phyloP scores from a whole-genome alignment of 768 basidiomycete genomes.

The Xerocomus brunneocitrinus region DNA sequence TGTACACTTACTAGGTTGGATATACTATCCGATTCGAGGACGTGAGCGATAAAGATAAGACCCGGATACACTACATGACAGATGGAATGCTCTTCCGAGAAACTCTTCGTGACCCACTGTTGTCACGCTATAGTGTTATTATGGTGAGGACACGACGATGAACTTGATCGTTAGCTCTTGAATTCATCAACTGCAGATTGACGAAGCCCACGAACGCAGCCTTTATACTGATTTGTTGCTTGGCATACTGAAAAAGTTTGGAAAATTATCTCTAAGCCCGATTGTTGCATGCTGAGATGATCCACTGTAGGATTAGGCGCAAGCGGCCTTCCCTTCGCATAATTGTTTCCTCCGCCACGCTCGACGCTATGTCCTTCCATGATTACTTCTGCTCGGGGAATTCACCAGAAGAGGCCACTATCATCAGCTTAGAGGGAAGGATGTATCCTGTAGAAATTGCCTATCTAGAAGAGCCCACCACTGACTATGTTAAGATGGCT shows the following conservation, averaged over 20 bases:
- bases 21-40: constrained; percentile 98
- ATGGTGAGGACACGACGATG: constrained; percentile 57
- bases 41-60: constrained; percentile 76
- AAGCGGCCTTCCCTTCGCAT: constrained; percentile 88
- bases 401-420: constrained; percentile 65
- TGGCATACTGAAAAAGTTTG: constrained; percentile 89
- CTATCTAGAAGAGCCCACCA: constrained; percentile 71
- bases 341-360: constrained; percentile 93
- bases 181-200: constrained; percentile 53
- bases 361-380: constrained; percentile 85
- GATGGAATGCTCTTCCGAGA: constrained; percentile 98
- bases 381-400: constrained; percentile 79
- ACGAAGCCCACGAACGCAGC: constrained; percentile 96
- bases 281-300: constrained; percentile 1
- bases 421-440: constrained; percentile 88
- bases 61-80: constrained; percentile 92
- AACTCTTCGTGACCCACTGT: constrained; percentile 83
- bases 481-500: constrained; percentile 79
- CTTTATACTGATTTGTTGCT: constrained; percentile 93
- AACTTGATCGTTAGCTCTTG: not conserved
- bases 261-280: not conserved
- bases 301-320: constrained; percentile 66
- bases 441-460: constrained; percentile 94
- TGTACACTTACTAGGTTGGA: constrained; percentile 62
- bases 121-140: constrained; percentile 90